phyloP scores from a whole-genome alignment of 148 eudicot species.

The Fagopyrum homotropicum region DNA sequence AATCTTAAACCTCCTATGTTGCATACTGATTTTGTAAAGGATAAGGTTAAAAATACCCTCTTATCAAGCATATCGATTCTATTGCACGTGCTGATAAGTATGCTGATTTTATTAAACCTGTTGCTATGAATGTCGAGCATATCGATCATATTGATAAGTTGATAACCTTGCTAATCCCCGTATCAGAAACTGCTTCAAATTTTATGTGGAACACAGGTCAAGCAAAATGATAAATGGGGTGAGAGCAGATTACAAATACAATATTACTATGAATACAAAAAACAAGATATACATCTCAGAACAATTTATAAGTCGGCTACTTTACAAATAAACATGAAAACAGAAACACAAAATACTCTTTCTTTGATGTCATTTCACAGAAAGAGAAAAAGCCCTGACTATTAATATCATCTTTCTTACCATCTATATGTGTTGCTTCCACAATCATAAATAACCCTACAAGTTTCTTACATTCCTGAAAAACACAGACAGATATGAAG shows the following conservation, averaged over 20 bases:
- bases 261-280: slow-evolving; percentile 1
- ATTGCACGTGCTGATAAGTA: too few species aligned
- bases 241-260: not conserved
- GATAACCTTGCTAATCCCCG: too few species aligned
- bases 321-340: slow-evolving; percentile 1
- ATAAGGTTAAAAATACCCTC: too few species aligned
- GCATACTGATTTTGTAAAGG: too few species aligned
- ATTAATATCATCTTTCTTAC: not conserved
- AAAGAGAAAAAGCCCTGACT: slow-evolving; percentile 1
- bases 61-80: too few species aligned
- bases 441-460: slow-evolving; percentile 12
- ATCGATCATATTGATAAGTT: too few species aligned
- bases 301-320: not conserved
- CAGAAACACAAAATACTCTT: not conserved
- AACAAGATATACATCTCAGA: not conserved
- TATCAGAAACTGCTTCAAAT: not conserved
- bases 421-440: not conserved
- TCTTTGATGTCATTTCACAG: not conserved
- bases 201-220: not conserved
- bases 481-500: not conserved
- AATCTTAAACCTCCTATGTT: too few species aligned
- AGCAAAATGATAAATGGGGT: not conserved
- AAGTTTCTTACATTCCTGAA: slow-evolving; percentile 44
- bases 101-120: too few species aligned
- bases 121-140: too few species aligned